phyloP scores from a whole-genome alignment of 2,329 filamentous ascomycete genomes.

The Curvularia eragrostidis region DNA sequence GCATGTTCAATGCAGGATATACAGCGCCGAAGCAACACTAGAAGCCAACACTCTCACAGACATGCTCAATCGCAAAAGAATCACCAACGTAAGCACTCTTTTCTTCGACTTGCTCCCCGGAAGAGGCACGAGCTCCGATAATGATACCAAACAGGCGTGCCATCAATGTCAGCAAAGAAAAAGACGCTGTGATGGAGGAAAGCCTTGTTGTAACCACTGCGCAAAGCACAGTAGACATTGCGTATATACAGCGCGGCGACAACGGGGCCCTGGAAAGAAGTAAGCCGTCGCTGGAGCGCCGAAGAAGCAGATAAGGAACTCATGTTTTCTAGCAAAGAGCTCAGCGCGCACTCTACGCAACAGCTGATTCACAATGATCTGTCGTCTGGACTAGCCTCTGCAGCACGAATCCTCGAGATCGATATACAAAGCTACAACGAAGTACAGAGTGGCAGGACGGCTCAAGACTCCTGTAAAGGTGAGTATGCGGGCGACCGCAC shows the following conservation, averaged over 20 bases:
- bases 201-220: background rate
- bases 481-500: background rate
- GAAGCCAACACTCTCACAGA: background rate
- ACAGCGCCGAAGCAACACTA: background rate
- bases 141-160: background rate
- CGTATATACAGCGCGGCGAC: background rate
- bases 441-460: background rate
- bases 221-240: background rate
- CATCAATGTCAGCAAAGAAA: background rate
- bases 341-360: background rate
- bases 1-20: background rate
- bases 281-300: background rate
- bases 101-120: background rate
- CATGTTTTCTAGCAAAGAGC: background rate
- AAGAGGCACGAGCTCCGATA: background rate
- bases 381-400: background rate
- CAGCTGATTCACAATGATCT: background rate
- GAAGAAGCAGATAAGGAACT: background rate
- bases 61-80: background rate
- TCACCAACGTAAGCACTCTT: background rate
- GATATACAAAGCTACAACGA: background rate
- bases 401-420: background rate
- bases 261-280: background rate
- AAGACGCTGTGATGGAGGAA: background rate
- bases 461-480: background rate